Conservation (phyloP, 768 basidiomycete species). For the Hericium erinaceus region DNA sequence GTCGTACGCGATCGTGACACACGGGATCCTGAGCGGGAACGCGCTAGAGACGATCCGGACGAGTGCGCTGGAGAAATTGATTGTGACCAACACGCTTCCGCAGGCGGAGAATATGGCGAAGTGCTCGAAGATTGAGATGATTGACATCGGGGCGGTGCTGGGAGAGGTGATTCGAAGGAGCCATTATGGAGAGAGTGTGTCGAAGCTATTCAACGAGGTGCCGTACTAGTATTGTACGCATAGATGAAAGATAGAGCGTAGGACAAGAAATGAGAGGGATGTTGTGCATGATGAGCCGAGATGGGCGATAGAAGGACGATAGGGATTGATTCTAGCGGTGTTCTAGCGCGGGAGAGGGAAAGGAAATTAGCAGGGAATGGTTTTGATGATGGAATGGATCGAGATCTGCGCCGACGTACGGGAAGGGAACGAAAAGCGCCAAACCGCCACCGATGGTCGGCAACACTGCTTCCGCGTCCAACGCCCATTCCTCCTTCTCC, state of each 20-base stretch:
- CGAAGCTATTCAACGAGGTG: conserved; percentile 82
- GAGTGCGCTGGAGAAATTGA: conserved; percentile 82
- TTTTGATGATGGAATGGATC: neutral
- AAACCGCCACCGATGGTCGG: neutral
- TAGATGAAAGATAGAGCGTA: too few relatives aligned
- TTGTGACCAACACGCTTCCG: conserved; percentile 97
- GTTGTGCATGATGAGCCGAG: neutral
- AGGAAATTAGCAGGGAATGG: neutral
- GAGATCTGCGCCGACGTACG: neutral
- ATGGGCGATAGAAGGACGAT: conserved; percentile 8
- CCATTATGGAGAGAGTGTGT: conserved; percentile 94
- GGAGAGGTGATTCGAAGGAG: conserved; percentile 94
- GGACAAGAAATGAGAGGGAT: neutral
- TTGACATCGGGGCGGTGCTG: conserved; percentile 90
- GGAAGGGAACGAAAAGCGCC: neutral
- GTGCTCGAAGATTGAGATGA: conserved; percentile 80
- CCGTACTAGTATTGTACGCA: conserved; percentile 48
- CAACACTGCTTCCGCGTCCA: conserved; percentile 1
- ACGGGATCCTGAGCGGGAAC: conserved; percentile 89
- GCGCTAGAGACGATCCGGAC: conserved; percentile 67
- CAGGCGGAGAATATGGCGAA: conserved; percentile 65
- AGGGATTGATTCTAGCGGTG: neutral
- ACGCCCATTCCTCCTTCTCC: neutral
- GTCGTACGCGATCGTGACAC: conserved; percentile 90
- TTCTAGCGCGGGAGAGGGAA: neutral